phyloP scores from a whole-genome alignment of 2,329 filamentous ascomycete species.

The Amesomyces nigricolor region DNA sequence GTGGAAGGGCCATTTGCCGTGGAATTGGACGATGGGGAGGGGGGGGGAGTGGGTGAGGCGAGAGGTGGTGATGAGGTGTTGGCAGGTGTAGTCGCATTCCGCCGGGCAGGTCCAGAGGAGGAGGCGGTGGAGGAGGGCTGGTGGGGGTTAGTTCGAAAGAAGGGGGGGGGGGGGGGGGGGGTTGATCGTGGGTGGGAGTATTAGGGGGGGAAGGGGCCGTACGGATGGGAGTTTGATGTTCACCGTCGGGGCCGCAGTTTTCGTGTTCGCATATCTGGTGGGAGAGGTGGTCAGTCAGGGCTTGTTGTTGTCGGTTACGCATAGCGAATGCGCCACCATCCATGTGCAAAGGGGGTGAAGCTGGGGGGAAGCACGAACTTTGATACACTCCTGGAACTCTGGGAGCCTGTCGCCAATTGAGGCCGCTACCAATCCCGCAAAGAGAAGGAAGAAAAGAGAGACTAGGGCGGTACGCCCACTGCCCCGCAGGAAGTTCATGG shows the following conservation, averaged over 20 bases:
- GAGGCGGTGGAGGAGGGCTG: constrained; percentile 78
- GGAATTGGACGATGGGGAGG: constrained; percentile 77
- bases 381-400: constrained; percentile 80
- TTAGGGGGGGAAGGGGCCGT: constrained; percentile 35
- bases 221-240: constrained; percentile 60
- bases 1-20: constrained; percentile 97
- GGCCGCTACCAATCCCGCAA: constrained; percentile 50
- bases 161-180: background rate
- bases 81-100: constrained; percentile 97
- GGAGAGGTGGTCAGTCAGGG: background rate
- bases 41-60: constrained; percentile 55
- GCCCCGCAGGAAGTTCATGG: constrained; percentile 3
- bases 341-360: background rate
- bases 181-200: background rate
- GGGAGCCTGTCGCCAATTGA: constrained; percentile 80
- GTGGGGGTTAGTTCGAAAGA: constrained; percentile 17
- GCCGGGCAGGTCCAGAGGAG: constrained; percentile 87
- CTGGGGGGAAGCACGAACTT: constrained; percentile 51
- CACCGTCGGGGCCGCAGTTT: constrained; percentile 65
- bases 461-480: constrained; percentile 22
- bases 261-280: constrained; percentile 68
- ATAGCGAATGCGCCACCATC: background rate
- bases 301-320: background rate
- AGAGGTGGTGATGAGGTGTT: constrained; percentile 77
- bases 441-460: constrained; percentile 34